These are phyloP conservation scores for Schizochytrium sp. DNA, from an alignment of 108 stramenopile genomes.

Conservation along the genomic window DNA sequence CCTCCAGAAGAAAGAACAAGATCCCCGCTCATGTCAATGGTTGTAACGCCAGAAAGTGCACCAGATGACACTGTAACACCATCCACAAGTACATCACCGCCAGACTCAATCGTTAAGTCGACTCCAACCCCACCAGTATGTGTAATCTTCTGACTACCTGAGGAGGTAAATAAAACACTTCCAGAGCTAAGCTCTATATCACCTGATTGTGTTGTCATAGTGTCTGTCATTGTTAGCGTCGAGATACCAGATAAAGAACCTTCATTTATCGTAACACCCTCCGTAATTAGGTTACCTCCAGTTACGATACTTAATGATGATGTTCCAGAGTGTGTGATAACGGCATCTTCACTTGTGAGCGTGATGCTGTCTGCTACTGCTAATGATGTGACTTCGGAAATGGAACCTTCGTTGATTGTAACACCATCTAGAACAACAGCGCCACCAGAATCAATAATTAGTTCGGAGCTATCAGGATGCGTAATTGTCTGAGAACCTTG, in stretches of 20 bases:
- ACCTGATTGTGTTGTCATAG: neutral
- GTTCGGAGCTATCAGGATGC: neutral
- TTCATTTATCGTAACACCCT: conserved; percentile 2
- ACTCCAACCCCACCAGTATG: no score
- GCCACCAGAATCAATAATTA: neutral
- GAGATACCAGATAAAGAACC: neutral
- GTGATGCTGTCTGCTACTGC: neutral
- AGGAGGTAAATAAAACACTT: no score
- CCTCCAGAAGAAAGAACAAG: no score
- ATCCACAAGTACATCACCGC: no score
- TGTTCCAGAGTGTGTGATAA: neutral
- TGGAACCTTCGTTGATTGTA: conserved; percentile 14
- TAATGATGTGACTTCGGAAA: neutral
- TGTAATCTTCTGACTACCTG: no score
- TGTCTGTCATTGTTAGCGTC: neutral
- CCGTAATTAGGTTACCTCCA: neutral
- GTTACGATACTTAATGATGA: neutral
- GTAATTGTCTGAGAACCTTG: neutral
- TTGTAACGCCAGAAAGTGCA: no score
- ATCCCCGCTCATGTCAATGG: no score
- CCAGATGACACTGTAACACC: no score
- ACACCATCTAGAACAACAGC: neutral
- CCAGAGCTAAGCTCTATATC: neutral
- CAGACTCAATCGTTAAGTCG: no score
- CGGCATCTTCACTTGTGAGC: neutral